Evolutionary conservation across 129 eudicot species (phyloP).

Genomic region (Pseudognaphalium luteoalbum): DNA sequence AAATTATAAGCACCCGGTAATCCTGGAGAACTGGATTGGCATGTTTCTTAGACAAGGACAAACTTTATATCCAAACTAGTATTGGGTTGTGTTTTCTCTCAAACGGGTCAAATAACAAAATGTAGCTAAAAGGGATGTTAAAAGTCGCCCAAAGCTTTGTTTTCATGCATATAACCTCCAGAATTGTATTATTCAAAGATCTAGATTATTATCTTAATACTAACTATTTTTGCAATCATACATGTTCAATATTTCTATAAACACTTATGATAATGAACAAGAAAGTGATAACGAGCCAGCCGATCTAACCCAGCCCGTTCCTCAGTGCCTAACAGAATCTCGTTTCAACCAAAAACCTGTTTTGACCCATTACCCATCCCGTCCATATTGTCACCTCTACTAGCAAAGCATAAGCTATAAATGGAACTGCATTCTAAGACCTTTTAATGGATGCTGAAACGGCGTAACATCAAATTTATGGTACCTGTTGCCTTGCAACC

Average conservation of each 20-base stretch:
- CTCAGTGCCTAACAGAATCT: neutral
- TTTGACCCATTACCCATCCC: neutral
- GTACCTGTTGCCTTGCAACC: constrained; percentile 93
- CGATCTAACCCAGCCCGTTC: neutral
- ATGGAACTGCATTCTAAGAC: neutral
- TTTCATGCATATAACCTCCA: neutral
- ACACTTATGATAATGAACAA: neutral
- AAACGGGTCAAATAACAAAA: neutral
- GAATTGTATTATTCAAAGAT: neutral
- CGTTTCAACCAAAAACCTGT: neutral
- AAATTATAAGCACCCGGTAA: constrained; percentile 24
- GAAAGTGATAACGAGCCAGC: neutral
- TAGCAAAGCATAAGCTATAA: constrained; percentile 8
- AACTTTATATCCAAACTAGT: neutral
- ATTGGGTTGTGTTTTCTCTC: neutral
- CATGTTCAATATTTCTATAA: neutral
- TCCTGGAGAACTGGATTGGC: neutral
- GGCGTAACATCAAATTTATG: neutral
- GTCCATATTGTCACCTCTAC: neutral
- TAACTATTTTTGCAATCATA: neutral
- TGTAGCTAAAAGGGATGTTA: neutral
- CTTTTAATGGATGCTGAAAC: neutral
- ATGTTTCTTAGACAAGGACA: neutral
- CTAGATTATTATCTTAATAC: neutral
- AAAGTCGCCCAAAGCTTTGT: neutral